phyloP scores from a whole-genome alignment of 495 filamentous ascomycete genomes.

The Parachaetomium inaequale region DNA sequence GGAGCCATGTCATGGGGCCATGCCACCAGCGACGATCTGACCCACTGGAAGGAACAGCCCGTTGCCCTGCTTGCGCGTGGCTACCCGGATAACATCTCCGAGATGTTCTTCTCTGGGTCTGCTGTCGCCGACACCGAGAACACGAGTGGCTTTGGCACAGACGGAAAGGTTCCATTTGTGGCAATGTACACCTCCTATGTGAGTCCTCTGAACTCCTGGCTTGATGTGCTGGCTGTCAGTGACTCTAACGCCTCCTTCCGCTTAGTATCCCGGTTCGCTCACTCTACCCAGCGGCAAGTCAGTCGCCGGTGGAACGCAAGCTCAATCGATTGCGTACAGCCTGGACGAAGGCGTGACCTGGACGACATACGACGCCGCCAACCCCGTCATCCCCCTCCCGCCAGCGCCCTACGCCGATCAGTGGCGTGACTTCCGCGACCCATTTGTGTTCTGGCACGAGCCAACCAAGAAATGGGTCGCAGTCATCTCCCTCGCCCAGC shows the following conservation, averaged over 20 bases:
- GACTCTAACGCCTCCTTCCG: neutral
- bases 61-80: constrained; percentile 3
- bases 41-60: neutral
- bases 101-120: constrained; percentile 7
- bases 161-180: constrained; percentile 3
- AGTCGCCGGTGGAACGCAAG: neutral
- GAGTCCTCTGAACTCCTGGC: neutral
- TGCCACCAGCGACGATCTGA: constrained; percentile 4
- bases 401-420: constrained; percentile 3
- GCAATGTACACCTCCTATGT: constrained; percentile 8
- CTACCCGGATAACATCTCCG: neutral
- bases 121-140: neutral
- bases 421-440: constrained; percentile 6
- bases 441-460: constrained; percentile 3
- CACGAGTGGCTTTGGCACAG: constrained; percentile 3
- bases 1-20: constrained; percentile 7
- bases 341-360: neutral
- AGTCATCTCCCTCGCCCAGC: neutral
- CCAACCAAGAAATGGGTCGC: constrained; percentile 2
- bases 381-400: neutral
- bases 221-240: neutral
- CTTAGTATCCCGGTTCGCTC: neutral
- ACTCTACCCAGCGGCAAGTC: constrained; percentile 3
- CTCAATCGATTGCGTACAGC: constrained; percentile 4
- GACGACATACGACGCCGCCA: constrained; percentile 7